phyloP scores from a whole-genome alignment of 2,329 filamentous ascomycete species.

The Curvularia sp. region DNA sequence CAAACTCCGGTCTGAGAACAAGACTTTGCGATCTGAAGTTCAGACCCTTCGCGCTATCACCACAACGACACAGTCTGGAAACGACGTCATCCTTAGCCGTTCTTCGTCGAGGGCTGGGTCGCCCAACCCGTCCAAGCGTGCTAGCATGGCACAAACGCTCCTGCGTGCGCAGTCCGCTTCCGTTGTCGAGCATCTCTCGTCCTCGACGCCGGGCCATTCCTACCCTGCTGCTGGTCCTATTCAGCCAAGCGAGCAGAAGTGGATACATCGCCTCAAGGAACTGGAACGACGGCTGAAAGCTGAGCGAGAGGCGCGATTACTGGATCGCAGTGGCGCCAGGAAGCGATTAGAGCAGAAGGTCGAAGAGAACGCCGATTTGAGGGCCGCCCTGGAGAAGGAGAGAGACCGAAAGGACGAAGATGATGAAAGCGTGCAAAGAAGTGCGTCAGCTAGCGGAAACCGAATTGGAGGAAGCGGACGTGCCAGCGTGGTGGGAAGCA shows the following conservation, averaged over 20 bases:
- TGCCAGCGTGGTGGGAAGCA: constrained; percentile 30
- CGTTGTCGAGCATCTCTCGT: constrained; percentile 56
- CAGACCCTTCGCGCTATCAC: constrained; percentile 66
- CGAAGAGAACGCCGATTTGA: constrained; percentile 74
- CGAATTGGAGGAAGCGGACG: constrained; percentile 29
- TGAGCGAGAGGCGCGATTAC: constrained; percentile 82
- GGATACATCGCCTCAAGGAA: constrained; percentile 85
- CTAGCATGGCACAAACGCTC: constrained; percentile 60
- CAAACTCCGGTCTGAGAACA: constrained; percentile 67
- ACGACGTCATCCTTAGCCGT: constrained; percentile 35
- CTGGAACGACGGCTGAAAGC: constrained; percentile 87
- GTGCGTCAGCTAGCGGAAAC: constrained; percentile 28
- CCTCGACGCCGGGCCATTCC: constrained; percentile 37
- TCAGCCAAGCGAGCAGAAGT: constrained; percentile 71
- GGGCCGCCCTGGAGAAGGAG: constrained; percentile 68
- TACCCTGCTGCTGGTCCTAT: constrained; percentile 48
- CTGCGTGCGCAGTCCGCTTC: constrained; percentile 63
- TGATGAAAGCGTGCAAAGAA: constrained; percentile 24
- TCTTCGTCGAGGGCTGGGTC: constrained; percentile 40
- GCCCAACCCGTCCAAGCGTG: constrained; percentile 49
- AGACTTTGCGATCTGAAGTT: constrained; percentile 66
- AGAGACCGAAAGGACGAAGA: constrained; percentile 45
- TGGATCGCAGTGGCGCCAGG: constrained; percentile 84
- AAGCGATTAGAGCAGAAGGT: constrained; percentile 80
- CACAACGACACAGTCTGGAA: constrained; percentile 34